phyloP scores from a whole-genome alignment of 176 grass and related monocot species.

The Hordeum vulgare region MorexV3_pseudomolecules_assembly NC_058520.1:511996622-511997121 shows the following conservation, averaged over 20 bases:
- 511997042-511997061: neutral
- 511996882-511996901: constrained; percentile 39
- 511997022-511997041: neutral
- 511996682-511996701: constrained; percentile 55
- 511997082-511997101: constrained; percentile 28
- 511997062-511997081: neutral
- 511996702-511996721: constrained; percentile 3
- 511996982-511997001: constrained; percentile 52
- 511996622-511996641: neutral
- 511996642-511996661: constrained; percentile 21
- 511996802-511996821: constrained; percentile 49
- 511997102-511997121: constrained; percentile 21
- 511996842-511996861: constrained; percentile 37
- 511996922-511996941: constrained; percentile 38
- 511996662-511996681: constrained; percentile 42
- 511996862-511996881: constrained; percentile 52
- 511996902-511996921: constrained; percentile 33
- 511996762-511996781: neutral
- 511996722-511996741: neutral
- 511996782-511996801: constrained; percentile 40
- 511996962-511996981: constrained; percentile 49
- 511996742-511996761: neutral
- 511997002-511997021: neutral
- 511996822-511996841: constrained; percentile 34
- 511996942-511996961: constrained; percentile 51